A percentile compares a stretch with the other conserved stretches of the same genome.
phyloP scores from a whole-genome alignment of 2,329 filamentous ascomycete genomes.

The Monosporascus cannonballus region DNA sequence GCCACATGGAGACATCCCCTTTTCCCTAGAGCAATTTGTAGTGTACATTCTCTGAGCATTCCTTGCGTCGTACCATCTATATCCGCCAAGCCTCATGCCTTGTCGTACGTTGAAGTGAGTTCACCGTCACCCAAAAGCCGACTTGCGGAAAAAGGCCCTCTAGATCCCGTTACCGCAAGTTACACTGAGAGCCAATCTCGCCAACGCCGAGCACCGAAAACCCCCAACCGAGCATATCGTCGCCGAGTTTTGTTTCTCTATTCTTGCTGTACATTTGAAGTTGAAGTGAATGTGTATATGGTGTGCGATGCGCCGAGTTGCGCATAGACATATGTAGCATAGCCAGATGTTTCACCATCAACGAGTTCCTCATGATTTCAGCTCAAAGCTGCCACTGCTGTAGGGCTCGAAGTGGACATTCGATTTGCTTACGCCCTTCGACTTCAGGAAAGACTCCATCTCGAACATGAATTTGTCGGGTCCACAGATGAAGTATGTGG shows the following conservation, averaged over 20 bases:
- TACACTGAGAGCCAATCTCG: neutral
- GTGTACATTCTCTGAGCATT: neutral
- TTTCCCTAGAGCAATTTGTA: too few species aligned
- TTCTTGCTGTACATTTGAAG: neutral
- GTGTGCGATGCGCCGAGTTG: too few species aligned
- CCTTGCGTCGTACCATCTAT: neutral
- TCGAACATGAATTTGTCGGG: conserved; percentile 50
- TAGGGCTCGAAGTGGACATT: conserved; percentile 43
- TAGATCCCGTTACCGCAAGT: neutral
- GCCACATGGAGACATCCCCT: too few species aligned
- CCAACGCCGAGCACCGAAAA: neutral
- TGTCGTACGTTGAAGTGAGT: neutral
- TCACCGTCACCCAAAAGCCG: too few species aligned
- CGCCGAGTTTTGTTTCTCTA: neutral
- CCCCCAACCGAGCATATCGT: neutral
- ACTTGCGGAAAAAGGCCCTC: too few species aligned
- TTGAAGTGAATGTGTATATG: too few species aligned
- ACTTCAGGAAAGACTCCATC: conserved; percentile 36
- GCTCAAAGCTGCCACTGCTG: conserved; percentile 37
- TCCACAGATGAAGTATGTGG: conserved; percentile 50
- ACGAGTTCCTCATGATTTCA: conserved; percentile 8
- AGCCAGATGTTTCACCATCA: neutral
- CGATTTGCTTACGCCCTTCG: conserved; percentile 29
- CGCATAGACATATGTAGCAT: neutral
- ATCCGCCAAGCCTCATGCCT: neutral